A percentile compares a stretch with the other conserved stretches of the same genome.
Conservation (phyloP, 139 green algal genomes). For the Eudorina sp. region DNA sequence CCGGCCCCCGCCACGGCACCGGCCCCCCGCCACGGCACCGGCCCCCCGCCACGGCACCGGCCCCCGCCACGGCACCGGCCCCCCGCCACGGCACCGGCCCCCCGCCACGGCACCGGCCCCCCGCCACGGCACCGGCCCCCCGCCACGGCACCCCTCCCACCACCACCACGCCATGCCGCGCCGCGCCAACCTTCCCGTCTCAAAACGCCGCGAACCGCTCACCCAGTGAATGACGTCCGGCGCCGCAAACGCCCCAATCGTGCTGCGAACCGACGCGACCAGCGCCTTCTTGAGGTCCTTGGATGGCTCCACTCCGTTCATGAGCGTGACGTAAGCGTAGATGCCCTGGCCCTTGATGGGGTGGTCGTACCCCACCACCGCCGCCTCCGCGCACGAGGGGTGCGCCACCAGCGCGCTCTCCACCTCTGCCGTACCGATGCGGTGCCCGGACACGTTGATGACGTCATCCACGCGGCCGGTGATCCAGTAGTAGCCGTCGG, state of each 20-base stretch:
- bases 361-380: constrained; percentile 89
- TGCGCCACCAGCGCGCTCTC: constrained; percentile 91
- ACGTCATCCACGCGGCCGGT: constrained; percentile 96
- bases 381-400: constrained; percentile 88
- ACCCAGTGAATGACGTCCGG: constrained; percentile 97
- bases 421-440: constrained; percentile 96
- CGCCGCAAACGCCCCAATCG: constrained; percentile 91
- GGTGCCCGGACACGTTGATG: constrained; percentile 94
- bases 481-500: constrained; percentile 88
- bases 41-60: neutral
- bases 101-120: neutral
- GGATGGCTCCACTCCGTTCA: constrained; percentile 63
- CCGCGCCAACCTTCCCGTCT: too few relatives aligned
- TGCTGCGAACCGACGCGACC: constrained; percentile 56
- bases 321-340: constrained; percentile 96
- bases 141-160: neutral
- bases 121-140: neutral
- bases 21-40: too few relatives aligned
- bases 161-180: too few relatives aligned
- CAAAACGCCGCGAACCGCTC: too few relatives aligned
- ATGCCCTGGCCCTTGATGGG: constrained; percentile 95
- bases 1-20: too few relatives aligned
- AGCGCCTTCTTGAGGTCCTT: constrained; percentile 54
- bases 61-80: neutral
- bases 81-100: neutral